Base-by-base conservation (phyloP, 352 stramenopile species). In the Saprolegnia diclina region DNA sequence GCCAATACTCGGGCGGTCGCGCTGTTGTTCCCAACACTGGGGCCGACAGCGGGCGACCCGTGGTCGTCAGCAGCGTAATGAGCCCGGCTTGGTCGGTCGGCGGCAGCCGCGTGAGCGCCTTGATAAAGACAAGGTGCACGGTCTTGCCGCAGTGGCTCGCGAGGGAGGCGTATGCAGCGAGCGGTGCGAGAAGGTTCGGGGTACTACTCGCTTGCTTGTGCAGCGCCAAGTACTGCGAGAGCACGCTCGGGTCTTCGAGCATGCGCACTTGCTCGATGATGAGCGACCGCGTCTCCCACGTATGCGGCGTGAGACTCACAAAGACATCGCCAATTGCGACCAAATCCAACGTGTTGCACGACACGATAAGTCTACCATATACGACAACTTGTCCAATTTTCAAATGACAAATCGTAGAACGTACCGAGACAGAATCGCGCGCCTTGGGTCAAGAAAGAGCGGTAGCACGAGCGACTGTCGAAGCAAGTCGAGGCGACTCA, bases 201-300 rank as follows among this genome's bases (percentile, higher is more conserved):
- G n/a, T n/a, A n/a, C n/a, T n/a, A n/a, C 21, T 52, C 19, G 54
- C 42, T 19, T 52, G 32, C 54, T 69, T 29, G 35, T 69, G 63
- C 18, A 69, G 5, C 21, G 32, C n/a, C 53, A 56, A 14, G 22
- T 54, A 26, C n/a, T 62, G 22, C 16, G 21, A 24, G 19, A 69
- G 46, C 13, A 52, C 63, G 4, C 6, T 46, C 5, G 53, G n/a
- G 21, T 69, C 63, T 21, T 69, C 63, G 6, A 69, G 13, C 9
- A 69, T 61, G n/a, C 63, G 63, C n/a, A 69, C 32, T 69, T 69
- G 63, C 32, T 69, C 63, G 11, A 69, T 52, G 29, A 69, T 19
- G 13, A 69, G 53, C n/a, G 63, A 63, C 21, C 63, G 63, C 18
- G 29, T 57, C 18, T 69, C 63, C 63, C 63, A 69, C 18, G 45